phyloP scores from a whole-genome alignment of 208 protist genomes.

The Leptomonas seymouri region DNA sequence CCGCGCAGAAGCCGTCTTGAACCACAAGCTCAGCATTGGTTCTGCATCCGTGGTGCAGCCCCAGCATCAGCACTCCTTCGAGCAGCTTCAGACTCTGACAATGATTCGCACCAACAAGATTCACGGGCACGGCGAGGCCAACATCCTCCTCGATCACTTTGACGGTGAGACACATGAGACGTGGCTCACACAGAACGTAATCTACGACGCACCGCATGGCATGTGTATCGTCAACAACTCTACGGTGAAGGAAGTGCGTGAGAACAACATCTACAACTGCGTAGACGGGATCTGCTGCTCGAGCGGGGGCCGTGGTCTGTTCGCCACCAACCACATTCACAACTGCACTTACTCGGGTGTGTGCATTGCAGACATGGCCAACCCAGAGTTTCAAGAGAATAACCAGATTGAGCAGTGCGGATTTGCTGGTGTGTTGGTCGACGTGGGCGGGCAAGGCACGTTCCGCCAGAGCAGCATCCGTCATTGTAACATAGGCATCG shows the following conservation, averaged over 20 bases:
- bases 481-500: constrained; percentile 55
- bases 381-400: constrained; percentile 49
- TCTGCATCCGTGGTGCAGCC: constrained; percentile 1
- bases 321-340: constrained; percentile 66
- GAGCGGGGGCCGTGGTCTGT: constrained; percentile 49
- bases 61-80: constrained; percentile 3
- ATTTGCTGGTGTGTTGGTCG: constrained; percentile 65
- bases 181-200: constrained; percentile 50
- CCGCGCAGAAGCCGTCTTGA: constrained; percentile 39
- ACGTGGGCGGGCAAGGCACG: constrained; percentile 51
- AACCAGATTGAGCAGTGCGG: constrained; percentile 75
- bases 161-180: constrained; percentile 31
- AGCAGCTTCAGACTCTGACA: constrained; percentile 20
- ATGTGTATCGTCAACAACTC: constrained; percentile 65
- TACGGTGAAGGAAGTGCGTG: constrained; percentile 33
- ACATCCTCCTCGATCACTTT: constrained; percentile 61
- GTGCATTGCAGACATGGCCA: constrained; percentile 57
- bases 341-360: constrained; percentile 67
- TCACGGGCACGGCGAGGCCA: constrained; percentile 55
- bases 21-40: constrained; percentile 1
- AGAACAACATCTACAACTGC: constrained; percentile 75
- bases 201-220: constrained; percentile 67
- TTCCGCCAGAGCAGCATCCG: constrained; percentile 37
- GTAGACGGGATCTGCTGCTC: constrained; percentile 69
- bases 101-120: constrained; percentile 58